These are phyloP conservation scores for Penicillium canescens DNA, from an alignment of 495 filamentous ascomycete genomes.

Conservation along the genomic window DNA sequence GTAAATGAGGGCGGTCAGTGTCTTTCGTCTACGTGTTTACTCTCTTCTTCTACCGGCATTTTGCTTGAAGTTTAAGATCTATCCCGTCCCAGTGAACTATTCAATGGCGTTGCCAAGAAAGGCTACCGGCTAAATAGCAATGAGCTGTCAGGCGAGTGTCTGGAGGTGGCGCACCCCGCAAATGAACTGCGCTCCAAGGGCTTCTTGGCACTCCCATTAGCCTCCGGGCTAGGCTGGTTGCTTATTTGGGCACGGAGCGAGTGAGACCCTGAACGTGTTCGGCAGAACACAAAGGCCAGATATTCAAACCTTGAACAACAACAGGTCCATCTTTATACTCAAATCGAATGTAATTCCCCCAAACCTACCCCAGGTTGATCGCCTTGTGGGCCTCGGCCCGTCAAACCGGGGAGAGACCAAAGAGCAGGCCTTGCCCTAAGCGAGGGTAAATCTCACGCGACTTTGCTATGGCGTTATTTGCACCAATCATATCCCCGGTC, in stretches of 20 bases:
- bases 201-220: neutral
- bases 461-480: neutral
- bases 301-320: neutral
- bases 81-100: neutral
- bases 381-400: conserved; percentile 10
- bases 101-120: conserved; percentile 4
- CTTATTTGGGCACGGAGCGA: conserved; percentile 11
- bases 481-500: neutral
- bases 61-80: neutral
- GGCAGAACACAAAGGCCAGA: neutral
- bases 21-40: neutral
- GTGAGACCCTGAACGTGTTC: neutral
- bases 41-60: neutral
- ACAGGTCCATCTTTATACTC: neutral
- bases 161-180: conserved; percentile 1
- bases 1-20: neutral
- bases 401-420: conserved; percentile 4
- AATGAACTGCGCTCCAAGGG: neutral
- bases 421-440: neutral
- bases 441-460: neutral
- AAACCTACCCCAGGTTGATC: neutral
- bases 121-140: conserved; percentile 11
- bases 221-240: neutral
- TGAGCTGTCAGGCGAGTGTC: neutral
- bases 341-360: neutral